Conservation (phyloP, 2,329 filamentous ascomycete genomes). For the Talaromyces sp. region DNA sequence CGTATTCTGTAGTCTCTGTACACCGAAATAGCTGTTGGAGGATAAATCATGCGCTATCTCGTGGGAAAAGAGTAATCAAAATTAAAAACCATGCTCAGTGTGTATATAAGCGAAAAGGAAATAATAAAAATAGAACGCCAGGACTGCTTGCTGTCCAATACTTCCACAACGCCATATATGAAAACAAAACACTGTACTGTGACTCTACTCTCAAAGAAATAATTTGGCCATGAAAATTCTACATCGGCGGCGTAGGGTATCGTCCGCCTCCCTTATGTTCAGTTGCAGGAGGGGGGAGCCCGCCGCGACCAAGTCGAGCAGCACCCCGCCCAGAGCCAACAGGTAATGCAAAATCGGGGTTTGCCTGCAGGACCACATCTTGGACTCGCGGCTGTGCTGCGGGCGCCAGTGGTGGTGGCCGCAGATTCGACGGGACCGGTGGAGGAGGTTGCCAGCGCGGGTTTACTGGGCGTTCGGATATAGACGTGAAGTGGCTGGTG, state of each 20-base stretch:
- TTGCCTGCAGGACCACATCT: constrained; percentile 70
- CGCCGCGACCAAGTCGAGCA: constrained; percentile 10
- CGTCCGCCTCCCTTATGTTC: constrained; percentile 1
- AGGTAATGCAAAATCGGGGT: constrained; percentile 80
- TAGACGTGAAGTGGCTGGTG: constrained; percentile 79
- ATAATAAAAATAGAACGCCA: not conserved
- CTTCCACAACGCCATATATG: not conserved
- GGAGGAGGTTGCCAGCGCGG: constrained; percentile 66
- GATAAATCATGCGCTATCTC: not conserved
- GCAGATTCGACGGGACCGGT: constrained; percentile 27
- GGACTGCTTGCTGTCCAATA: not conserved
- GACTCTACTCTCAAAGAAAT: not conserved
- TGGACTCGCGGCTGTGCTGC: constrained; percentile 53
- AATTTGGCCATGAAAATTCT: not conserved
- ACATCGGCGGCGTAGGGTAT: not conserved
- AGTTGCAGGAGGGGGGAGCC: constrained; percentile 13
- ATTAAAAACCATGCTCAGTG: not conserved
- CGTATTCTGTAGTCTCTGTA: not conserved
- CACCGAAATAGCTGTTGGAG: not conserved
- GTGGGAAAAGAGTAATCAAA: not conserved
- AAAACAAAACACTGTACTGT: not conserved
- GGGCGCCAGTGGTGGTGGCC: constrained; percentile 27
- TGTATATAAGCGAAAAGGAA: not conserved
- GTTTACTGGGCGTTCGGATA: constrained; percentile 83
- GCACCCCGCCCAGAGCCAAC: constrained; percentile 16